A percentile compares a stretch with the other conserved stretches of the same genome.
These are phyloP conservation scores for Collybiopsis luxurians DNA, from an alignment of 768 basidiomycete species.

Conservation along the genomic window DNA sequence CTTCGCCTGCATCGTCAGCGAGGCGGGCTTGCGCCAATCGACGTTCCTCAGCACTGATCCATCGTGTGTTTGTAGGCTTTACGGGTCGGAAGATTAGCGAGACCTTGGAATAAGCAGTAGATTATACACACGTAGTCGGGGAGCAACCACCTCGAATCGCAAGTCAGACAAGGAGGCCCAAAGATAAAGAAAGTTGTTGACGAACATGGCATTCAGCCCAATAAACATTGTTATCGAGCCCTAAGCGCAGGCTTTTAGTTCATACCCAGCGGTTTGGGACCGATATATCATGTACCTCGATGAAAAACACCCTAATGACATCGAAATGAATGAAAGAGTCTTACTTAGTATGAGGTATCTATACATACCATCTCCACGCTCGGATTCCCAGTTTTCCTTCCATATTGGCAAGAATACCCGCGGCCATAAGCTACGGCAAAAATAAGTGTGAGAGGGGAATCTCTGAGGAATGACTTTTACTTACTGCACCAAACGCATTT, in stretches of 20 bases:
- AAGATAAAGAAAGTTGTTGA: neutral
- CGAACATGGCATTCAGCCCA: conserved; percentile 51
- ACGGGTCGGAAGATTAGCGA: too few relatives aligned
- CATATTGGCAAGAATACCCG: conserved; percentile 71
- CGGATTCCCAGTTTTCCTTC: conserved; percentile 63
- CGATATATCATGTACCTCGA: conserved; percentile 42
- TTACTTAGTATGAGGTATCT: neutral
- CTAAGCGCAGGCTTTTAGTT: conserved; percentile 24
- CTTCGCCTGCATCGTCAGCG: conserved; percentile 67
- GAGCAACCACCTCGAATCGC: conserved; percentile 43
- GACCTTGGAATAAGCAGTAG: neutral
- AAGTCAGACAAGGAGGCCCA: neutral
- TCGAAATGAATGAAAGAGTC: neutral
- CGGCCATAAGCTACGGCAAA: conserved; percentile 55
- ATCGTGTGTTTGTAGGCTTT: conserved; percentile 61
- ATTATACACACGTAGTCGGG: conserved; percentile 52
- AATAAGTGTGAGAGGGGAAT: neutral
- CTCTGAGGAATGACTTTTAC: conserved; percentile 15
- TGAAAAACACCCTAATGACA: conserved; percentile 58
- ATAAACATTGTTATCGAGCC: conserved; percentile 62
- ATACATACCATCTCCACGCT: conserved; percentile 65
- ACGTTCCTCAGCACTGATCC: conserved; percentile 48
- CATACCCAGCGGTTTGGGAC: neutral
- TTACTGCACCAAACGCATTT: conserved; percentile 65
- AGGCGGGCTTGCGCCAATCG: conserved; percentile 64